Base-by-base conservation (phyloP, 192 early-diverging fungal genomes). In the Coemansia sp. region DNA sequence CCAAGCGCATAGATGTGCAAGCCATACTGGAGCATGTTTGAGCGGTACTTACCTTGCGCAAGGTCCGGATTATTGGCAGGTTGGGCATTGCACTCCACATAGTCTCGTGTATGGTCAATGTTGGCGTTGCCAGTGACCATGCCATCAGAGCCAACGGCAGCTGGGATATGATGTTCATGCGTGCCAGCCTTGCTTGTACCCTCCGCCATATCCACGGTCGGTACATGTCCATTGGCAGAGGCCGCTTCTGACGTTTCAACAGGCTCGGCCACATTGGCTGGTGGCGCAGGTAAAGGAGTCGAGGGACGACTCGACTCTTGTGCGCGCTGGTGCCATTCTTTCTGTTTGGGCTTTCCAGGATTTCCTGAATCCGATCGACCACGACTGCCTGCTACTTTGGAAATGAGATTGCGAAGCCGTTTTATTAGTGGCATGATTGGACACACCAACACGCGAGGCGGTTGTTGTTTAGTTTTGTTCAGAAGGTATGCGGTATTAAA, bases 371-470 rank as follows among this genome's bases (percentile, higher is more conserved):
- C 68, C 36, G 77, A 71, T 23, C 77, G 77, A n/a, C 77, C 68
- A 33, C 74, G 77, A 16, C 68, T 71, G 21, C 72, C 68, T 33
- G 77, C 77, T 79, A 79, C 77, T 74, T 65, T 74, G 64, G 77
- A 67, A 62, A 79, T 64, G 36, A 79, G n/a, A 33, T 62, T 48
- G n/a, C 72, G 72, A 61, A 79, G 58, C 51, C 77, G 77, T 48
- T 57, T 56, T 23, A 73, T 62, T n/a, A 70, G 72, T 16, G 77
- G 68, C 77, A 79, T 79, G 41, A 26, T 60, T 56, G 23, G 56
- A 62, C n/a, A 55, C 34, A 20, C 34, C 52, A 45, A 12, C 36
- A 67, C 6, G 16, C n/a, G 34, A 5, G 44, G 14, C 1, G 44
- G 44, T 46, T 46, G n/a, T n/a, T n/a, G 44, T 7, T 1, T 41